Base-by-base conservation (phyloP, 2,329 filamentous ascomycete species). In the Exophiala sideris region DNA sequence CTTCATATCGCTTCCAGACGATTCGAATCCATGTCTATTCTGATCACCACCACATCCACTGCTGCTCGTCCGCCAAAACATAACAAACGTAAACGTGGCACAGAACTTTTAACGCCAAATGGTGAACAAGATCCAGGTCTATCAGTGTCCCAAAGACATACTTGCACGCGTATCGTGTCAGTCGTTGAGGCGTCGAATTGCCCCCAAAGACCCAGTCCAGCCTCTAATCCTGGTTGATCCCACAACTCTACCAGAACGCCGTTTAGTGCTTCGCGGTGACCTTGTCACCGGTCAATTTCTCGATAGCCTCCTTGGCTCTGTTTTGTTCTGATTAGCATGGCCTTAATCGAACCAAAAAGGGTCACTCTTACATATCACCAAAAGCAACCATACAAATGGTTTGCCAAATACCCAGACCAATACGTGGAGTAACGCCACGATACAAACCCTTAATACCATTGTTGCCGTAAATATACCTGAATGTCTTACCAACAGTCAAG, bases 321-420 rank as follows among this genome's bases (percentile, higher is more conserved):
- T 69, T 56, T 50, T 62, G 61, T 61, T 36, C 44, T 24, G 42
- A 45, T 45, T 12, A 32, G 39, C 33, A 40, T 20, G 58, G 64
- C 56, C 65, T 64, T 51, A 61, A 65, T 60, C 36, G 44, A n/a
- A 24, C 48, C 11, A 42, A 32, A 45, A 48, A 48, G 9, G 21
- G 14, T 32, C 56, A 48, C 65, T 84, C 90, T 80, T 77, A 95
- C 91, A 95, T 91, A 78, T 97, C 94, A 76, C 94, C 94, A 74
- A 97, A 81, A 69, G 92, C 94, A 76, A 99, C 94, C 94, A 99
- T 99, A 82, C 94, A 99, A 69, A 99, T 88, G 59, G 94, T 99
- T 82, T 99, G 94, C 94, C 94, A 99, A 78, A 99, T 84, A 70
- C 94, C 87, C 62, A 99, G 85, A 65, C 91, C 91, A 71, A 99